Base-by-base conservation (phyloP, 2,329 filamentous ascomycete genomes). In the Scedosporium aurantiacum region DNA sequence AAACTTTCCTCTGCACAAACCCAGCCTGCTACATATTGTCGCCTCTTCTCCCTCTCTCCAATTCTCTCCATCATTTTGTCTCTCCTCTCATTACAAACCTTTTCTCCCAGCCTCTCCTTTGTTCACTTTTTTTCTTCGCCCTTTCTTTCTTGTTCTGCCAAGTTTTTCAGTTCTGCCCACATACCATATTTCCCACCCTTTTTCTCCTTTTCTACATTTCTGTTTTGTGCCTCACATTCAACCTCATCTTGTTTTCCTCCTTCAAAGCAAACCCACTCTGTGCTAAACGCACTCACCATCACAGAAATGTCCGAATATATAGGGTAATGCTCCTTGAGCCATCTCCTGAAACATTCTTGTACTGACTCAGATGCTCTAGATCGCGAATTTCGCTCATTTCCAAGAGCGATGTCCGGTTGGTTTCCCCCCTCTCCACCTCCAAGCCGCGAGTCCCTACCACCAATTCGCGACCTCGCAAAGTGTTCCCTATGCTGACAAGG, bases 361-460 rank as follows among this genome's bases (percentile, higher is more conserved):
- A 68, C 71, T 74, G 66, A 73, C 70, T 62, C 23, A 63, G 62
- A 62, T 50, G 58, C 63, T 66, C 68, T 75, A 92, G 91, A 77
- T 90, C 92, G 77, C 88, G 89, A 74, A 97, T 97, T 81, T 96
- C 91, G 65, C 85, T 97, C 78, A 94, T 97, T 76, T 97, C 92
- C 64, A 95, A 93, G 81, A 96, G 91, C 76, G 91, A 96, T 78
- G 96, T 97, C 78, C 90, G 92, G 90, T 96, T 82, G 71, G 86
- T 76, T 65, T 60, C 50, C 60, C 27, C 57, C 56, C 23, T 58
- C 60, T 43, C 55, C 10, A 23, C 14, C 14, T 21, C 41, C 12
- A 37, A n/a, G 23, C 18, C 32, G 27, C 52, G 23, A 10, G n/a
- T 18, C 16, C 52, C 23, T 56, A 7, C 16, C 23, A 10, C 12